Evolutionary conservation across 805 yeast species (phyloP).

Genomic region (Candida loeiensis): DNA sequence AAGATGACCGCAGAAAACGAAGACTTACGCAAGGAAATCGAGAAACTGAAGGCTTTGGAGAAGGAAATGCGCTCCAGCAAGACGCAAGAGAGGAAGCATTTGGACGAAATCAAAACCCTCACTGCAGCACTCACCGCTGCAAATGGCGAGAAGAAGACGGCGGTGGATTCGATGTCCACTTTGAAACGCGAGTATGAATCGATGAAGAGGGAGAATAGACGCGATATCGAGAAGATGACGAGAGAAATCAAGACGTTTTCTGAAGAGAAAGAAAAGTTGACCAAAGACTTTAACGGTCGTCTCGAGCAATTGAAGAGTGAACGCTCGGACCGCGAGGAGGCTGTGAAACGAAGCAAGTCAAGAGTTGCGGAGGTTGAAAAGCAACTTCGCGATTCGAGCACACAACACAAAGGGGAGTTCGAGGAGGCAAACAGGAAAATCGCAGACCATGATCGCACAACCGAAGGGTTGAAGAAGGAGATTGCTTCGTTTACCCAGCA

Average conservation of each 20-base stretch:
- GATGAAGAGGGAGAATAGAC: conserved; percentile 1
- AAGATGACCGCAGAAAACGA: conserved; percentile 14
- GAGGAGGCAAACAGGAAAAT: not conserved
- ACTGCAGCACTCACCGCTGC: conserved; percentile 8
- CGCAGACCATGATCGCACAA: not conserved
- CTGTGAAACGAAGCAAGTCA: not conserved
- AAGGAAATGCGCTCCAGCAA: conserved; percentile 9
- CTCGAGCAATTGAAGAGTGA: not conserved
- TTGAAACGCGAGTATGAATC: conserved; percentile 20
- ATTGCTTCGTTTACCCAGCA: not conserved
- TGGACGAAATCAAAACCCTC: conserved; percentile 14
- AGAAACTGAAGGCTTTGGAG: conserved; percentile 8
- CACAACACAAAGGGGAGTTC: conserved; percentile 11
- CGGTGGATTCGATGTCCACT: conserved; percentile 12
- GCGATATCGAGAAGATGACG: conserved; percentile 24
- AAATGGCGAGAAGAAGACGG: conserved; percentile 7
- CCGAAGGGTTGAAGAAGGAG: conserved; percentile 1
- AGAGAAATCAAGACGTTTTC: conserved; percentile 14
- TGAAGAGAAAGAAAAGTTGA: conserved; percentile 4
- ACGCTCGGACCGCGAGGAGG: not conserved
- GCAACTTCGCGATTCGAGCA: conserved; percentile 10
- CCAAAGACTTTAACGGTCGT: not conserved
- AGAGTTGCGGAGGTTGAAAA: not conserved
- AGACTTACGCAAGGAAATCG: conserved; percentile 10
- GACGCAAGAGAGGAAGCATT: conserved; percentile 4